Base-by-base conservation (phyloP, 2,329 filamentous ascomycete species). In the Malbranchea zuffiana region DNA sequence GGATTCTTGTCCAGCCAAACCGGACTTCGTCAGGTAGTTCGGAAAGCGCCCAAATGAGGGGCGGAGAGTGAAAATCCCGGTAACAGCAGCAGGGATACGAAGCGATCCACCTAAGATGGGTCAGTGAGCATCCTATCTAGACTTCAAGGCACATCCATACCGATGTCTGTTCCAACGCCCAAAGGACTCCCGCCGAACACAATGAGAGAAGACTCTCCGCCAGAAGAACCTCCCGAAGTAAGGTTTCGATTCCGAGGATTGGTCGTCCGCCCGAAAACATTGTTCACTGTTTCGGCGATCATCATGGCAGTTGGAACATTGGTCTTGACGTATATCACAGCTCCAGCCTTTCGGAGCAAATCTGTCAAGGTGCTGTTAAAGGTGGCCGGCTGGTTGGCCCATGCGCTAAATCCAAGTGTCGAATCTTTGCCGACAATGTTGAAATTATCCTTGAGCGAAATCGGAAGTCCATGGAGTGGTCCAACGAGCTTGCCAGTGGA, bases 291-390 rank as follows among this genome's bases (percentile, higher is more conserved):
- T 41, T 66, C 62, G 24, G 59, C 59, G 49, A 62, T 62, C 61
- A 66, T 65, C 57, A 63, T 60, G 1, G 58, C 59, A 1, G 51
- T 54, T 1, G 59, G 59, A 0, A 56, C 52, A 24, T 56, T 61
- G 5, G 60, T 63, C 48, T 63, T 63, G 32, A 61, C 56, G 44
- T 60, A 62, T 23, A 63, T 50, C 1, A 63, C 54, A 0, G 59
- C 62, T 6, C 64, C 80, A 0, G 74, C 63, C 11, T 65, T 62
- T 13, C 71, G 58, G 3, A 83, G 56, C 1, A 79, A 58, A 6
- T 71, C 63, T 0, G 80, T 70, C 8, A 81, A 58, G 0, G 68
- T 65, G 0, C 72, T 67, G 50, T 80, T 71, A 44, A 64, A 55
- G 18, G 56, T 54, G 11, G 70, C 74, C 0, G 78, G 41, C 16